Evolutionary conservation across 345 rosid genomes (phyloP).

Genomic region (Xanthoceras sorbifolium): DNA sequence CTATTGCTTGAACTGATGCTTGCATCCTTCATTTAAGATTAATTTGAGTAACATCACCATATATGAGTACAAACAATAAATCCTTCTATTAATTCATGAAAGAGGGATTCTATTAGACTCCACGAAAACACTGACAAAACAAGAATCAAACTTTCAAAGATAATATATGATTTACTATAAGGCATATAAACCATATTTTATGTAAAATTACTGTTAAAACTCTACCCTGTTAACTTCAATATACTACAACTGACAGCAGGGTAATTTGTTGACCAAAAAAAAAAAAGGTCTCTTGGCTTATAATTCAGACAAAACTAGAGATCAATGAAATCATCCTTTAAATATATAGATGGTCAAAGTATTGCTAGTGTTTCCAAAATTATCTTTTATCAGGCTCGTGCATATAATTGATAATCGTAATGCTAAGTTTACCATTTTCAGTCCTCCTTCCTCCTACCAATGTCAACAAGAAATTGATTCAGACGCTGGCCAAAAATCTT

Average conservation of each 20-base stretch:
- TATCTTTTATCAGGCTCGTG: background rate
- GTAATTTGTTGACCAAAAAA: background rate
- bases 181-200: background rate
- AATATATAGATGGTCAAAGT: background rate
- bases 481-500: constrained; percentile 67
- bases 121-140: too few relatives aligned
- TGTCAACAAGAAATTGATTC: constrained; percentile 54
- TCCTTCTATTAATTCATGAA: too few relatives aligned
- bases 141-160: too few relatives aligned
- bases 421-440: constrained; percentile 4
- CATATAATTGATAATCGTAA: background rate
- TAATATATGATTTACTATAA: too few relatives aligned
- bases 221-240: too few relatives aligned
- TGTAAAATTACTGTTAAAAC: too few relatives aligned
- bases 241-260: too few relatives aligned
- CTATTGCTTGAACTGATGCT: background rate
- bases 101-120: too few relatives aligned
- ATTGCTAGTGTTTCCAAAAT: background rate
- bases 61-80: too few relatives aligned
- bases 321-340: background rate
- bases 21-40: background rate
- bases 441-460: constrained; percentile 52
- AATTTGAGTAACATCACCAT: too few relatives aligned
- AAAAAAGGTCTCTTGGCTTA: background rate
- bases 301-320: background rate